These are phyloP conservation scores for Paraphaeosphaeria sporulosa DNA, from an alignment of 2,329 filamentous ascomycete species.

Conservation along the genomic window DNA sequence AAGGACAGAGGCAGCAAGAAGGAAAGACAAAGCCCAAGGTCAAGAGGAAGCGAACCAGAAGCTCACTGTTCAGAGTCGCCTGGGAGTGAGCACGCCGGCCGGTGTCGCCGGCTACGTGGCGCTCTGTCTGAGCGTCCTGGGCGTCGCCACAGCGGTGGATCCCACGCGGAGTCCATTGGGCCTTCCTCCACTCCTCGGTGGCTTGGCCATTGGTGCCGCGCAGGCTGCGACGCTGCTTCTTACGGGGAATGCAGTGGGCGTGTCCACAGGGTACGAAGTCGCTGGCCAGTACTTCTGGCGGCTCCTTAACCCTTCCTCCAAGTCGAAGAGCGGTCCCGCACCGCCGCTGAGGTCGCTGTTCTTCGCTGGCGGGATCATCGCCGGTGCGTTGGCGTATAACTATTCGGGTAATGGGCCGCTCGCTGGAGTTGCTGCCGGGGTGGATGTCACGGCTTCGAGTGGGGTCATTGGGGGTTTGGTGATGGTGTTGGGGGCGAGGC, in stretches of 20 bases:
- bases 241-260: slow-evolving; percentile 64
- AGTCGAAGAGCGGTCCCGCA: slow-evolving; percentile 22
- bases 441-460: slow-evolving; percentile 23
- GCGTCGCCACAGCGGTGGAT: not conserved
- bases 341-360: slow-evolving; percentile 55
- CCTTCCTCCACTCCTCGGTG: slow-evolving; percentile 59
- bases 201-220: slow-evolving; percentile 64
- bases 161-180: not conserved
- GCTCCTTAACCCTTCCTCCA: not conserved
- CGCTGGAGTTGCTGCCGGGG: not conserved
- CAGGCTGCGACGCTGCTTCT: slow-evolving; percentile 65
- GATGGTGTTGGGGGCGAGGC: slow-evolving; percentile 66
- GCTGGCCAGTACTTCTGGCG: slow-evolving; percentile 66
- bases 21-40: no score
- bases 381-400: slow-evolving; percentile 54
- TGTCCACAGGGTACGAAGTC: slow-evolving; percentile 69
- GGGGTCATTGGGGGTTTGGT: slow-evolving; percentile 60
- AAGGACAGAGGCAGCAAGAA: no score
- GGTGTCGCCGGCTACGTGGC: no score
- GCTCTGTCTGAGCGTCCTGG: not conserved
- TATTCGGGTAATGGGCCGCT: not conserved
- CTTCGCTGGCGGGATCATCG: slow-evolving; percentile 62
- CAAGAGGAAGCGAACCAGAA: no score
- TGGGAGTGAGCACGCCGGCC: no score
- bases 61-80: no score